A percentile compares a stretch with the other conserved stretches of the same genome.
phyloP scores from a whole-genome alignment of 768 basidiomycete genomes.

The Panus rudis region DNA sequence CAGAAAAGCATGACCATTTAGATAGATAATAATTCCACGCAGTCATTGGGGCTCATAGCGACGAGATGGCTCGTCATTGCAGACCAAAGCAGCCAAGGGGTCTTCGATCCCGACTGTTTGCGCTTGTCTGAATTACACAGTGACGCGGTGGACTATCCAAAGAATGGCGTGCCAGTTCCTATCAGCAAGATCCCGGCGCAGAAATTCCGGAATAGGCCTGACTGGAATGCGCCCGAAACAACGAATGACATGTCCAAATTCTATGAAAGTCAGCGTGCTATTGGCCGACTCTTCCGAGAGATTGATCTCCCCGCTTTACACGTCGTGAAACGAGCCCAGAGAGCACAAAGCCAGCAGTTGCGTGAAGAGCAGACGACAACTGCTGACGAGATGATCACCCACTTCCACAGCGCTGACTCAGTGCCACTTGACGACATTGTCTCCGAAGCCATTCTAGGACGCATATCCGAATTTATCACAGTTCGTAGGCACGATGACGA shows the following conservation, averaged over 20 bases:
- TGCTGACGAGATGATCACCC: slow-evolving; percentile 3
- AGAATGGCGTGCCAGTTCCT: slow-evolving; percentile 35
- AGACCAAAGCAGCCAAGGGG: slow-evolving; percentile 41
- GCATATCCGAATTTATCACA: slow-evolving; percentile 1
- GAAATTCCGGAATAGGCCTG: slow-evolving; percentile 36
- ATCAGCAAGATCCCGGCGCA: slow-evolving; percentile 35
- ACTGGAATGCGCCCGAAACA: slow-evolving; percentile 65
- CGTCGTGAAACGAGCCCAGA: slow-evolving; percentile 9
- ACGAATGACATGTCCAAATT: slow-evolving; percentile 12
- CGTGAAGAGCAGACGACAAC: slow-evolving; percentile 15
- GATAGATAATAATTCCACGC: neutral
- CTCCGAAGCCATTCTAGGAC: slow-evolving; percentile 28
- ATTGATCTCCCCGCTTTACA: slow-evolving; percentile 44
- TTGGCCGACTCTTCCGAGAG: slow-evolving; percentile 56
- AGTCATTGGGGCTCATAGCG: slow-evolving; percentile 57
- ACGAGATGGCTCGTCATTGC: slow-evolving; percentile 61
- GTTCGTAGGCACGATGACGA: slow-evolving; percentile 1
- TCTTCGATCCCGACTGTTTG: slow-evolving; percentile 46
- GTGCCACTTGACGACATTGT: slow-evolving; percentile 27
- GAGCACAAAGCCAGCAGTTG: slow-evolving; percentile 16
- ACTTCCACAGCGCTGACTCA: no score
- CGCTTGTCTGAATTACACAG: slow-evolving; percentile 51
- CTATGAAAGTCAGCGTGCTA: slow-evolving; percentile 48
- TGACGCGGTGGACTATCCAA: slow-evolving; percentile 62
- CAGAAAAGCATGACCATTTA: neutral